phyloP scores from a whole-genome alignment of 2,329 filamentous ascomycete genomes.

The Xylaria sp. region DNA sequence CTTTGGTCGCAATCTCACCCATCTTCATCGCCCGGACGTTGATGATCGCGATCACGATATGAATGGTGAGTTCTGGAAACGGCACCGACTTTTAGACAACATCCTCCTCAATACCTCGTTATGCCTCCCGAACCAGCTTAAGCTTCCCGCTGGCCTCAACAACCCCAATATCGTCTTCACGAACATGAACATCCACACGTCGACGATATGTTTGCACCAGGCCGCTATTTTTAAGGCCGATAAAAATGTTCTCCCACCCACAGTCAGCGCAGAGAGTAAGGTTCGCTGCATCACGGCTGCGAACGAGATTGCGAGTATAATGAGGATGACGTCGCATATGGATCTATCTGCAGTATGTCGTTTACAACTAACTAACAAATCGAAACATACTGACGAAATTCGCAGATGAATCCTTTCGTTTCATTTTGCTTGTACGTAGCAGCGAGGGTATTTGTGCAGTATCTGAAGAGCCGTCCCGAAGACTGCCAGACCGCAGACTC shows the following conservation, averaged over 20 bases:
- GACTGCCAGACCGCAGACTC: slow-evolving; percentile 82
- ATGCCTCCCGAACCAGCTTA: slow-evolving; percentile 81
- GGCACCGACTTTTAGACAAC: slow-evolving; percentile 88
- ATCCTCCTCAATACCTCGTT: slow-evolving; percentile 88
- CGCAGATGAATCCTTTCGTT: slow-evolving; percentile 92
- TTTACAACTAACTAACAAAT: neutral
- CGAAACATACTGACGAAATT: slow-evolving; percentile 3
- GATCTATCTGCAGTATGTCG: slow-evolving; percentile 81
- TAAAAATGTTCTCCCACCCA: slow-evolving; percentile 79
- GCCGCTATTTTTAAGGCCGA: slow-evolving; percentile 98
- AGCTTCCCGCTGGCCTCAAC: slow-evolving; percentile 77
- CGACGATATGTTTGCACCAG: slow-evolving; percentile 96
- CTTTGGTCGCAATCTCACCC: slow-evolving; percentile 89
- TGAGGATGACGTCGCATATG: slow-evolving; percentile 92
- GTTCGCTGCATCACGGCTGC: slow-evolving; percentile 92
- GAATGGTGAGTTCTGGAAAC: slow-evolving; percentile 95
- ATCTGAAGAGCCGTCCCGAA: slow-evolving; percentile 90
- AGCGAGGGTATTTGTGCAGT: slow-evolving; percentile 93
- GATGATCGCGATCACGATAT: slow-evolving; percentile 87
- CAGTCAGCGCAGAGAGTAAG: slow-evolving; percentile 89
- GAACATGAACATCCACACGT: slow-evolving; percentile 97
- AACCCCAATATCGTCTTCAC: slow-evolving; percentile 90
- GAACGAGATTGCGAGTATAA: slow-evolving; percentile 92
- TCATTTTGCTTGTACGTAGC: slow-evolving; percentile 97
- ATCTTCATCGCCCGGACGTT: slow-evolving; percentile 85